These are phyloP conservation scores for Gloeostereum incarnatum DNA, from an alignment of 768 basidiomycete species.

Conservation along the genomic window DNA sequence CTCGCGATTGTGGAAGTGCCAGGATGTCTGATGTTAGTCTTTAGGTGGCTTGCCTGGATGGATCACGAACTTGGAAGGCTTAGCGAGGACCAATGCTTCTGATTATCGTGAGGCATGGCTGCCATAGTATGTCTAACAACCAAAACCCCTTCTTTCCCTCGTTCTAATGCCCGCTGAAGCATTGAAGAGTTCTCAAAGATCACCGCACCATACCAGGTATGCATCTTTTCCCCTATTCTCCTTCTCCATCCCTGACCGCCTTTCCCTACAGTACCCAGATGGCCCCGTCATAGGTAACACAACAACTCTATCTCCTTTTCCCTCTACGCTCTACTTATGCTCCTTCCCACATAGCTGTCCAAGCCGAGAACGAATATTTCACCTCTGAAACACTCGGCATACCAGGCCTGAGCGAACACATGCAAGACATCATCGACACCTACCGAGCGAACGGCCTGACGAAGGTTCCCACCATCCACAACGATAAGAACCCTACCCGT, in stretches of 20 bases:
- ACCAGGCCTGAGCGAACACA: conserved; percentile 25
- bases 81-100: conserved; percentile 51
- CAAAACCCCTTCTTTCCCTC: no score
- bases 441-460: conserved; percentile 26
- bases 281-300: conserved; percentile 10
- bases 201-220: conserved; percentile 23
- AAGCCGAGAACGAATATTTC: conserved; percentile 39
- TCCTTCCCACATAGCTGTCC: no score
- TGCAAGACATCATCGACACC: conserved; percentile 31
- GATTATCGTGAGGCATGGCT: conserved; percentile 49
- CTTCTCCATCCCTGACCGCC: not conserved
- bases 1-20: not conserved
- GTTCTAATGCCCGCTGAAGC: no score
- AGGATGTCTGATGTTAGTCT: not conserved
- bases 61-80: conserved; percentile 37
- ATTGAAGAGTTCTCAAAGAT: conserved; percentile 19
- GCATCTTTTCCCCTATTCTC: conserved; percentile 4
- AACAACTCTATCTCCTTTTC: no score
- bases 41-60: conserved; percentile 37
- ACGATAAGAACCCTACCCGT: conserved; percentile 21
- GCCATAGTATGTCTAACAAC: no score
- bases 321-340: no score
- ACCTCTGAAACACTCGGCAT: conserved; percentile 18
- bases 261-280: not conserved
- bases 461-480: conserved; percentile 25